Percentiles rank a stretch among this genome's conserved stretches.
These are phyloP conservation scores for Fusarium nygamai DNA, from an alignment of 2,329 filamentous ascomycete genomes.

Conservation along the genomic window DNA sequence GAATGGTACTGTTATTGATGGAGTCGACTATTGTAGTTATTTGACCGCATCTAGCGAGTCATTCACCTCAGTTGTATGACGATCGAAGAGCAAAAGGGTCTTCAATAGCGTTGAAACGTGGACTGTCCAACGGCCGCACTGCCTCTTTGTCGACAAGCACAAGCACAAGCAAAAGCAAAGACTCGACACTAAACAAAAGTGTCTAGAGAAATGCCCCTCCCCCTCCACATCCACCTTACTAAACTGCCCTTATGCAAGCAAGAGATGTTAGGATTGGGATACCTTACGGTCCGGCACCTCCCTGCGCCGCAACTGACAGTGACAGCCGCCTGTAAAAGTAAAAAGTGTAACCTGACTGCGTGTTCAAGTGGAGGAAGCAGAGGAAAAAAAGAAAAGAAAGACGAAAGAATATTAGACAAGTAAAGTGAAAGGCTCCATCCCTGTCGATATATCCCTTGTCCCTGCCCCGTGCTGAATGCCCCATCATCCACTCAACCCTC, in stretches of 20 bases:
- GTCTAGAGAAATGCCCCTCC: conserved; percentile 3
- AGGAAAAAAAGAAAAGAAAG: conserved; percentile 34
- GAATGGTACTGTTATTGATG: background rate
- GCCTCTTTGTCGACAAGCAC: conserved; percentile 2
- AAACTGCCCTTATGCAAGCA: background rate
- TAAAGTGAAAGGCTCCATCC: conserved; percentile 22
- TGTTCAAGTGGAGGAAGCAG: conserved; percentile 13
- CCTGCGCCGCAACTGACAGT: conserved; percentile 38
- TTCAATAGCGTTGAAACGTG: background rate
- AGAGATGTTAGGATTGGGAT: conserved; percentile 1
- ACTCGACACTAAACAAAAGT: background rate
- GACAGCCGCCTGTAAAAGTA: conserved; percentile 15
- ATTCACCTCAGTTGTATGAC: conserved; percentile 3
- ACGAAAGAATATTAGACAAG: conserved; percentile 20
- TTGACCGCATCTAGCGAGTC: conserved; percentile 18
- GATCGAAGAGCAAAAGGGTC: background rate
- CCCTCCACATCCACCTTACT: background rate
- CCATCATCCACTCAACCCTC: conserved; percentile 37
- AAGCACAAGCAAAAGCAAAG: conserved; percentile 13
- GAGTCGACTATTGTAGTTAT: background rate
- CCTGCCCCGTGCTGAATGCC: conserved; percentile 42
- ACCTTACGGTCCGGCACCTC: conserved; percentile 5
- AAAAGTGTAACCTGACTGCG: background rate
- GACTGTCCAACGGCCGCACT: conserved; percentile 23
- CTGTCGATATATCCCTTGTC: conserved; percentile 36